phyloP scores from a whole-genome alignment of 768 basidiomycete genomes.

The Leccinum subgranulosum region DNA sequence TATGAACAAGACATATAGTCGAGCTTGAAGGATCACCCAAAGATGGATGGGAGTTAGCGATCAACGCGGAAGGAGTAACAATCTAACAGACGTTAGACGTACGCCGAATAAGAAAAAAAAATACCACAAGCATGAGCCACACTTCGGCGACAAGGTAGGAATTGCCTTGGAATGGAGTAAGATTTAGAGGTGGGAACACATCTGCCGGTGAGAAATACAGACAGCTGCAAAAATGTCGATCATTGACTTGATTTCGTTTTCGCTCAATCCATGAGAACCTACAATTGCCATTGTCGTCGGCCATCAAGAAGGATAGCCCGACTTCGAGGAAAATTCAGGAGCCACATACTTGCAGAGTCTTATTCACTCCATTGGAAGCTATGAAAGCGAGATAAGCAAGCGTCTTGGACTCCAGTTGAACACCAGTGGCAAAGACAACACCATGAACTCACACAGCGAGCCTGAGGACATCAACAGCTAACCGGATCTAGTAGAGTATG shows the following conservation, averaged over 20 bases:
- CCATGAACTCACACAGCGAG: constrained; percentile 12
- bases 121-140: not conserved
- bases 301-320: not conserved
- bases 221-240: constrained; percentile 2
- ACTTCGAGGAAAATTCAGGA: not conserved
- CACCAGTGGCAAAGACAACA: not conserved
- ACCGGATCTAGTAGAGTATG: constrained; percentile 17
- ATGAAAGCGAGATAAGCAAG: not conserved
- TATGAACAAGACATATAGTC: constrained; percentile 10
- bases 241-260: not conserved
- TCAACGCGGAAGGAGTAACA: not conserved
- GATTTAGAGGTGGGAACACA: not conserved
- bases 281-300: constrained; percentile 10
- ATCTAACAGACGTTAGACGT: not conserved
- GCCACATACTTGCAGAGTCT: constrained; percentile 6
- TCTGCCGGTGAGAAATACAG: no score
- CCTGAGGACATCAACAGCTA: constrained; percentile 5
- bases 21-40: constrained; percentile 14
- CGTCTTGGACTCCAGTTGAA: not conserved
- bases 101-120: not conserved
- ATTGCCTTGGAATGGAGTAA: constrained; percentile 1
- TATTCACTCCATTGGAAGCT: constrained; percentile 10
- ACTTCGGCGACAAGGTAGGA: constrained; percentile 2
- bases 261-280: not conserved
- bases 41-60: not conserved